A percentile compares a stretch with the other conserved stretches of the same genome.
These are phyloP conservation scores for Waltiozyma solani DNA, from an alignment of 1,139 yeast species.

Conservation along the genomic window DNA sequence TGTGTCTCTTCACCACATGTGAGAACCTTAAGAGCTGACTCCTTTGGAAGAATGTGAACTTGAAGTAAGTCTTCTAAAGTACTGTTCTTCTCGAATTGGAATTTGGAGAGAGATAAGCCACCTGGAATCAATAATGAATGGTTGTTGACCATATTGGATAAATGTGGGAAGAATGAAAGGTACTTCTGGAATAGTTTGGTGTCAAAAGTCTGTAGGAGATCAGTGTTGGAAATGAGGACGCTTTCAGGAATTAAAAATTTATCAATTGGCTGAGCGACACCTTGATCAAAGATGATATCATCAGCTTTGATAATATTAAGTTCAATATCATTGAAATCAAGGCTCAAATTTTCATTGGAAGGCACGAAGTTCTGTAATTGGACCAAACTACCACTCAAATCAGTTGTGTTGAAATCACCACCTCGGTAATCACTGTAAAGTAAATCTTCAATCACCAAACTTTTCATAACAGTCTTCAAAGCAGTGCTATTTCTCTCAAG, in stretches of 20 bases:
- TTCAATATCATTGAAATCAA: conserved; percentile 20
- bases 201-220: conserved; percentile 46
- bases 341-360: conserved; percentile 10
- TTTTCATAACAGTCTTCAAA: conserved; percentile 41
- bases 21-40: conserved; percentile 31
- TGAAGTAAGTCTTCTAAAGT: conserved; percentile 45
- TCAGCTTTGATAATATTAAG: conserved; percentile 31
- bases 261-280: conserved; percentile 71
- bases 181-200: conserved; percentile 37
- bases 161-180: conserved; percentile 24
- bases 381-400: conserved; percentile 26
- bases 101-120: conserved; percentile 35
- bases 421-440: conserved; percentile 50
- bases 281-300: conserved; percentile 73
- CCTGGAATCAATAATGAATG: conserved; percentile 75
- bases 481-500: conserved; percentile 42
- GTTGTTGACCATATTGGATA: conserved; percentile 15
- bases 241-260: conserved; percentile 47
- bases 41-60: conserved; percentile 60
- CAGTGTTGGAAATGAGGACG: conserved; percentile 42
- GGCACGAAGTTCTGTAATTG: conserved; percentile 5
- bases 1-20: conserved; percentile 34
- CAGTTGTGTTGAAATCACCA: conserved; percentile 20
- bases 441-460: conserved; percentile 50
- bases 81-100: conserved; percentile 22